phyloP scores from a whole-genome alignment of 352 stramenopile species.

The Phytophthora sansomeana region DNA sequence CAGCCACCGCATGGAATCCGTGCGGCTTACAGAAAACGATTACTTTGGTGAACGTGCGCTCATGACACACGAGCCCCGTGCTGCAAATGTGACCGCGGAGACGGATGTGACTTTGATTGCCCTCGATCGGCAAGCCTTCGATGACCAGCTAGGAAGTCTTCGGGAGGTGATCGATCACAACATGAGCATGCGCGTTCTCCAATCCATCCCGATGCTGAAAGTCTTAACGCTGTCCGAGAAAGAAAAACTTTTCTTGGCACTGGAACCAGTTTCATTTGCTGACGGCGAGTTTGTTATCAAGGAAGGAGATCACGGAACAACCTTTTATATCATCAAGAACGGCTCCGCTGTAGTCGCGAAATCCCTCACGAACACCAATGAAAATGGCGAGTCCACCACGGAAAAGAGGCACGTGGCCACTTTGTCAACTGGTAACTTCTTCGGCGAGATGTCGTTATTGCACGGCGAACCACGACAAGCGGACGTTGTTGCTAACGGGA shows the following conservation, averaged over 20 bases:
- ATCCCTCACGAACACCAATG: constrained; percentile 39
- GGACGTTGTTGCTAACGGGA: constrained; percentile 72
- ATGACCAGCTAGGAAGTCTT: constrained; percentile 92
- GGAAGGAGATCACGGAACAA: constrained; percentile 73
- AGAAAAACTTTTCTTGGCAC: constrained; percentile 67
- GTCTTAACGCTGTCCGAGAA: constrained; percentile 65
- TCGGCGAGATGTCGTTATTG: constrained; percentile 79
- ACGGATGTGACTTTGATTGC: constrained; percentile 78
- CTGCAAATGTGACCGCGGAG: constrained; percentile 89
- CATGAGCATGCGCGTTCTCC: constrained; percentile 80
- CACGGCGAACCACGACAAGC: constrained; percentile 65
- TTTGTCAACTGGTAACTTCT: constrained; percentile 66
- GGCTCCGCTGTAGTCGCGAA: constrained; percentile 67
- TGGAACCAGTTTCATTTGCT: constrained; percentile 57
- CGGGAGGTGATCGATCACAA: constrained; percentile 93
- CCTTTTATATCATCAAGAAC: constrained; percentile 87
- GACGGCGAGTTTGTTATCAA: constrained; percentile 69
- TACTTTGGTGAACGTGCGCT: constrained; percentile 95
- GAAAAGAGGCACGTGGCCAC: constrained; percentile 61
- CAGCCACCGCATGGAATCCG: constrained; percentile 44
- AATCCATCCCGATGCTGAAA: constrained; percentile 78
- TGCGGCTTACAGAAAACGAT: constrained; percentile 71
- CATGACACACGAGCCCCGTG: constrained; percentile 88
- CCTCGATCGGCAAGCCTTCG: constrained; percentile 94
- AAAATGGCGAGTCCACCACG: constrained; percentile 18